These are phyloP conservation scores for Coleophoma cylindrospora DNA, from an alignment of 2,329 filamentous ascomycete species.

Conservation along the genomic window DNA sequence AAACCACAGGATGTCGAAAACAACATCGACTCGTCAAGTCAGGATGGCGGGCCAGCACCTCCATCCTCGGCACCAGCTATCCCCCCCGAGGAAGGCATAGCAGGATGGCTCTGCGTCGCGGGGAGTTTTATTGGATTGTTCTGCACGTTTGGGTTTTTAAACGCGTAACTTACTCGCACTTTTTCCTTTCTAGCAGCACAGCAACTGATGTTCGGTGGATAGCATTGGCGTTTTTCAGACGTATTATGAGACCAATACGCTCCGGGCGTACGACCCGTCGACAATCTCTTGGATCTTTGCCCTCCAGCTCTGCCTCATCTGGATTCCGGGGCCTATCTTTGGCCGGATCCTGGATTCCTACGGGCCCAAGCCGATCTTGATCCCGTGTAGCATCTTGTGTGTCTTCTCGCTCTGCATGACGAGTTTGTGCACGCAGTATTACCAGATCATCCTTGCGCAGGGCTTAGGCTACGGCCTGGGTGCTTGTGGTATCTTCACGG, in stretches of 20 bases:
- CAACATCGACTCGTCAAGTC: too few relatives aligned
- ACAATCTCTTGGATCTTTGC: slow-evolving; percentile 57
- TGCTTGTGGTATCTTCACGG: slow-evolving; percentile 37
- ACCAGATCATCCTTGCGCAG: slow-evolving; percentile 44
- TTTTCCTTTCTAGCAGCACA: neutral
- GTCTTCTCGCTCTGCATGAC: slow-evolving; percentile 61
- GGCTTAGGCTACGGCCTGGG: slow-evolving; percentile 38
- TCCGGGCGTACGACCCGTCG: slow-evolving; percentile 41
- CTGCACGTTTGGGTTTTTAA: slow-evolving; percentile 41
- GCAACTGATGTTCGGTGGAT: neutral
- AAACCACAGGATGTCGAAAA: too few relatives aligned
- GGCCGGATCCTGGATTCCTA: slow-evolving; percentile 58
- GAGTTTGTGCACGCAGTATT: slow-evolving; percentile 49
- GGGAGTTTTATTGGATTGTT: slow-evolving; percentile 38
- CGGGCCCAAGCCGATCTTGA: slow-evolving; percentile 51
- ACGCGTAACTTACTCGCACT: slow-evolving; percentile 21
- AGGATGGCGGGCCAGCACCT: too few relatives aligned
- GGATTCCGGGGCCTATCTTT: slow-evolving; percentile 48
- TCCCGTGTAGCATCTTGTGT: slow-evolving; percentile 47
- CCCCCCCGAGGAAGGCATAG: slow-evolving; percentile 45
- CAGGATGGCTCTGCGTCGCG: slow-evolving; percentile 50
- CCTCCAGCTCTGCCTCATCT: slow-evolving; percentile 46
- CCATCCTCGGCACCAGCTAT: neutral
- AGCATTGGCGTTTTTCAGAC: slow-evolving; percentile 49
- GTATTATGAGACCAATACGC: slow-evolving; percentile 45